Base-by-base conservation (phyloP, 2,329 filamentous ascomycete genomes). In the Paracoccidioides brasiliensis region DNA sequence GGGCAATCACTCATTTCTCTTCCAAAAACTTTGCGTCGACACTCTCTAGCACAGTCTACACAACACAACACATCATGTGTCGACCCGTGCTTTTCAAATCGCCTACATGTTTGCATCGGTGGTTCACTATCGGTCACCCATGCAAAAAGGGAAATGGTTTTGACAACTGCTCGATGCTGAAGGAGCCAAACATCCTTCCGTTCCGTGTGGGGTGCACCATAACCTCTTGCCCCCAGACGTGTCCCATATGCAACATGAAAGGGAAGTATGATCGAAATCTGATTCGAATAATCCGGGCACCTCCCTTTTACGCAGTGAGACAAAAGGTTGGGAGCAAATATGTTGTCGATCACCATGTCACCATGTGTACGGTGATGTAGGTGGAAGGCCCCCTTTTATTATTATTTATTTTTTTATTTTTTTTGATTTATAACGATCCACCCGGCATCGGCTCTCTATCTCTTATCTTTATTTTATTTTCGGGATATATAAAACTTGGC, bases 71-170 rank as follows among this genome's bases (percentile, higher is more conserved):
- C 45, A 57, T 54, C 8, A 80, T 80, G 77, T 80, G 77, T 63
- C 65, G 66, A 33, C 72, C 72, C 37, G 69, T 69, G 14, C 67
- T 70, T 52, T 76, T 72, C 66, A 69, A 72, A 60, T 77, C 75
- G 0, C 64, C 66, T 5, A 69, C 66, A 52, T 80, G 78, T 63
- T 63, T 64, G 6, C 76, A 79, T 59, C 66, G 70, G 33, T 80
- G 76, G 76, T 64, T 78, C 54, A 71, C 69, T 30, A 72, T 80
- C 60, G 66, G 65, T 30, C 64, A 69, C 10, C 70, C 74, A 7
- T 80, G 78, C 63, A 65, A 63, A 4, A 58, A 63, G 40, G 60
- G 58, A 55, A 55, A 55, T 50, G 65, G 60, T 38, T 69, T 70
- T 57, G 55, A 56, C 57, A 63, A 61, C 53, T 67, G 66, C 55